Conservation (phyloP, 1,139 yeast species). For the Pichia sp. region DNA sequence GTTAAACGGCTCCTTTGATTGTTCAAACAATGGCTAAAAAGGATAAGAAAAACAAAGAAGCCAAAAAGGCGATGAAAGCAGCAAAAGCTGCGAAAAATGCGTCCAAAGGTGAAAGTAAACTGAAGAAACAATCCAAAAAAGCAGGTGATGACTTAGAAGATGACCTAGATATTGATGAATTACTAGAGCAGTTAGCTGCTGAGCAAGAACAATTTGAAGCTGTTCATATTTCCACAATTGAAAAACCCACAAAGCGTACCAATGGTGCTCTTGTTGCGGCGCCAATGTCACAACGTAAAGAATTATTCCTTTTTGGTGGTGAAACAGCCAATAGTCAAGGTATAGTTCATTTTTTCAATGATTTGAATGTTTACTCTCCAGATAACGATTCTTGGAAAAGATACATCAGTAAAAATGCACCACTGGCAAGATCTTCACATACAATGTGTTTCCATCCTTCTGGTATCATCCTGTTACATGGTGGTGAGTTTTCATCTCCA, state of each 20-base stretch:
- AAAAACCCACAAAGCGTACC: conserved; percentile 59
- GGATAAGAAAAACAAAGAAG: conserved; percentile 76
- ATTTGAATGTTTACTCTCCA: conserved; percentile 61
- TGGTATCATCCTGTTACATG: conserved; percentile 78
- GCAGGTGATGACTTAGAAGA: conserved; percentile 66
- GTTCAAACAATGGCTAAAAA: conserved; percentile 62
- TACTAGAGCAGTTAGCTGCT: conserved; percentile 67
- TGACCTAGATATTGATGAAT: conserved; percentile 81
- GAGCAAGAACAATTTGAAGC: conserved; percentile 77
- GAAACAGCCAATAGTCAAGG: conserved; percentile 48
- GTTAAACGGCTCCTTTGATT: neutral
- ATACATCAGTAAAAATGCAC: conserved; percentile 74
- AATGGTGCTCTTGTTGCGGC: conserved; percentile 71
- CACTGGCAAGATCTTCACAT: conserved; percentile 90
- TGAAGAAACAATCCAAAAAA: conserved; percentile 69
- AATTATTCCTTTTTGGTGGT: conserved; percentile 84
- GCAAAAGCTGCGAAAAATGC: conserved; percentile 74
- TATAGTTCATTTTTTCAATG: conserved; percentile 71
- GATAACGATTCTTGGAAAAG: conserved; percentile 81
- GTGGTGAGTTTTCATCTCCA: conserved; percentile 96
- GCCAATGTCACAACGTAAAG: conserved; percentile 70
- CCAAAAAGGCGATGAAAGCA: conserved; percentile 83
- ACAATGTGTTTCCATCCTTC: conserved; percentile 92
- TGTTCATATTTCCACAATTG: conserved; percentile 49
- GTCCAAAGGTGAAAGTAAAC: conserved; percentile 64